Base-by-base conservation (phyloP, 2,329 filamentous ascomycete species). In the Arthrobotrys megalospora region DNA sequence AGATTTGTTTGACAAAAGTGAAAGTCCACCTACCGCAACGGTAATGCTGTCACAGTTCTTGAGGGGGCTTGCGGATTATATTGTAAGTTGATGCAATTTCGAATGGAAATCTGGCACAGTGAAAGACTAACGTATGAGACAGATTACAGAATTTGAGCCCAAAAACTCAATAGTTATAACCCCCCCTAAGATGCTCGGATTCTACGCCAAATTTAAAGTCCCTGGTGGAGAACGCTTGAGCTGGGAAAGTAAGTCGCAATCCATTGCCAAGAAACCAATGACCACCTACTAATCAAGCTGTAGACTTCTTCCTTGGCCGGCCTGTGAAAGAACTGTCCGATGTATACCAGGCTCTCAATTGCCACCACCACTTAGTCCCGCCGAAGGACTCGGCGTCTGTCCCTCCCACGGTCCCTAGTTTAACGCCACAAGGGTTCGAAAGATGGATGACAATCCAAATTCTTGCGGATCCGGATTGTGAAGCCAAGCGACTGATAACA, bases 361-460 rank as follows among this genome's bases (percentile, higher is more conserved):
- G 81, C 63, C 80, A 82, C 50, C 81, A 82, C 72, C 80, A 80
- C 70, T 75, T 81, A 47, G 79, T 82, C 34, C 81, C 80, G 10
- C 78, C 71, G 14, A 80, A 80, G 55, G 60, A 70, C 34, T 79
- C 68, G 5, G 65, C 75, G 21, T 69, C 68, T 5, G 73, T 63
- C 38, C 78, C 80, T 45, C 81, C 81, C 3, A 81, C 80, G 12
- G 80, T 81, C 12, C 81, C 81, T 1, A 79, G 80, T 24, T 68
- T 82, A 10, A 82, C 81, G 10, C 81, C 80, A 1, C 77, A 70
- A 52, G 81, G 81, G 1, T 82, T 82, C 52, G 81, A 81, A 58
- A 80, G 78, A 47, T 82, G 81, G 81, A 82, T 82, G 81, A 80
- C 81, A 19, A 81, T 81, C 19, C 81, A 81, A 48, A 78, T 82